These are phyloP conservation scores for Calendula officinalis DNA, from an alignment of 129 eudicot genomes.

Conservation along the genomic window DNA sequence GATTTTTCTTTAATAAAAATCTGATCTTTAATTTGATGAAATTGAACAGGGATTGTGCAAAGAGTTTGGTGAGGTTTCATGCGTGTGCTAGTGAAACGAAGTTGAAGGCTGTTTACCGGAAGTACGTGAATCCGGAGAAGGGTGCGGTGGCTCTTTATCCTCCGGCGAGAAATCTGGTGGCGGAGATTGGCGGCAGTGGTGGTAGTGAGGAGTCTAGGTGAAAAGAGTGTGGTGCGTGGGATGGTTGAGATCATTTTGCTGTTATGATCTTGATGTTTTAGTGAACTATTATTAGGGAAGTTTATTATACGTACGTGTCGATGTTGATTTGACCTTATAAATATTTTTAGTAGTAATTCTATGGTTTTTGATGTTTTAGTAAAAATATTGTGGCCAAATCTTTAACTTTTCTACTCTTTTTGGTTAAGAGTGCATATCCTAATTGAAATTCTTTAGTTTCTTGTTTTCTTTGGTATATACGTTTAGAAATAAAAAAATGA, in stretches of 20 bases:
- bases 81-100: slow-evolving; percentile 42
- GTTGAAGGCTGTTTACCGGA: slow-evolving; percentile 48
- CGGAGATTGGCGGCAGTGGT: slow-evolving; percentile 16
- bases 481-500: too few species aligned
- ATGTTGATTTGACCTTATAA: slow-evolving; percentile 5
- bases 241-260: slow-evolving; percentile 31
- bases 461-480: too few species aligned
- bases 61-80: slow-evolving; percentile 46
- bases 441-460: too few species aligned
- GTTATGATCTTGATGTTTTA: slow-evolving; percentile 14
- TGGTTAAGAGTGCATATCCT: too few species aligned
- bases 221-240: background rate
- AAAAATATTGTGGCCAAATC: background rate
- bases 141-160: slow-evolving; percentile 54
- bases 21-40: background rate
- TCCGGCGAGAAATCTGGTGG: slow-evolving; percentile 36
- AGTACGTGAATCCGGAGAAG: slow-evolving; percentile 44
- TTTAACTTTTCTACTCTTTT: background rate
- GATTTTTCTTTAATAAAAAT: background rate
- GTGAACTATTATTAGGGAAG: slow-evolving; percentile 12
- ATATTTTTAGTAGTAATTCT: background rate
- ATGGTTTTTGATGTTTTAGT: background rate
- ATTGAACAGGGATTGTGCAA: slow-evolving; percentile 53
- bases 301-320: slow-evolving; percentile 2
- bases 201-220: background rate